A percentile compares a stretch with the other conserved stretches of the same genome.
These are phyloP conservation scores for Dittrichia graveolens DNA, from an alignment of 129 eudicot species.

Conservation along the genomic window DNA sequence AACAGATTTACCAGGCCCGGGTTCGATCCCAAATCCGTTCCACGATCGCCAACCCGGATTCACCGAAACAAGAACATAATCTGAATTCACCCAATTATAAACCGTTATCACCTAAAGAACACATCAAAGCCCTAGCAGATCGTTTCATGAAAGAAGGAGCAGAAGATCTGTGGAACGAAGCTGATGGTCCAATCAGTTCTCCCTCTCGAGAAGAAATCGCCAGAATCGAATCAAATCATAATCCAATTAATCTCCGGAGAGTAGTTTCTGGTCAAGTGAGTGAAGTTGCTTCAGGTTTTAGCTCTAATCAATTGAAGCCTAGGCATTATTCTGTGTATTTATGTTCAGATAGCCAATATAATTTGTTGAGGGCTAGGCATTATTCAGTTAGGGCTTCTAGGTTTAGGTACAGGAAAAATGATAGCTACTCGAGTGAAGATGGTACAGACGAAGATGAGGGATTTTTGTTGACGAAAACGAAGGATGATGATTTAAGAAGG, in stretches of 20 bases:
- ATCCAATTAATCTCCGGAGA: conserved; percentile 44
- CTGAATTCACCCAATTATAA: conserved; percentile 32
- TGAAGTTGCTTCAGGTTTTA: conserved; percentile 14
- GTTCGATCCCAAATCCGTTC: conserved; percentile 81
- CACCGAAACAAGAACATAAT: conserved; percentile 12
- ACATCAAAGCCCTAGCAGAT: conserved; percentile 77
- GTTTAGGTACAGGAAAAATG: conserved; percentile 41
- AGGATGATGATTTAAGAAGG: conserved; percentile 36
- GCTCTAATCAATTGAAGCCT: conserved; percentile 26
- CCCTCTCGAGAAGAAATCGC: conserved; percentile 24
- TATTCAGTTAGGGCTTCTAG: conserved; percentile 48
- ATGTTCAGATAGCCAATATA: conserved; percentile 19
- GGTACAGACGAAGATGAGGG: conserved; percentile 40
- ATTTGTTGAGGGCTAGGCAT: conserved; percentile 35
- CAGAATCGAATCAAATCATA: conserved; percentile 26
- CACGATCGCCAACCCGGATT: conserved; percentile 34
- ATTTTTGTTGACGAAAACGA: conserved; percentile 19
- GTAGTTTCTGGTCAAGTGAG: conserved; percentile 30
- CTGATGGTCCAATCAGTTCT: conserved; percentile 63
- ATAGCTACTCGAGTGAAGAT: conserved; percentile 48
- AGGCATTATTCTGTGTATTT: conserved; percentile 27
- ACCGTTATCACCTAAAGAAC: conserved; percentile 71
- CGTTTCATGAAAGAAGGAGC: conserved; percentile 91
- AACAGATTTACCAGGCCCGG: conserved; percentile 83
- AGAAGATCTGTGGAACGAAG: conserved; percentile 91